phyloP scores from a whole-genome alignment of 2,329 filamentous ascomycete species.

The Epichloe glyceriae region DNA sequence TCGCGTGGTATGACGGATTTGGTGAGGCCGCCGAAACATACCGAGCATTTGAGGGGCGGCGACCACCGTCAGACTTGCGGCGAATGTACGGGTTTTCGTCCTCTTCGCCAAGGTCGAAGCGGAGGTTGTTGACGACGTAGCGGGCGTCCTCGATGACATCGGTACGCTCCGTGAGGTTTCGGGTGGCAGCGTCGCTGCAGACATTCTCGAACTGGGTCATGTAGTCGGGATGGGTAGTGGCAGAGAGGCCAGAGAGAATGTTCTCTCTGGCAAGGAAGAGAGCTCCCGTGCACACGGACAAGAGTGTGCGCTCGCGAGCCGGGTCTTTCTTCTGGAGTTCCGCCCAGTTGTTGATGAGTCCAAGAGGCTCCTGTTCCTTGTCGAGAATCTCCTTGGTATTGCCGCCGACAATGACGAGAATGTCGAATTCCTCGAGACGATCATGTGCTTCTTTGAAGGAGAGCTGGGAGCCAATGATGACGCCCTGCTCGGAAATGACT shows the following conservation, averaged over 20 bases:
- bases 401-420: constrained; percentile 68
- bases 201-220: constrained; percentile 71
- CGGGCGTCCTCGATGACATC: constrained; percentile 70
- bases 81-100: constrained; percentile 77
- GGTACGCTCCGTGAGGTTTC: constrained; percentile 61
- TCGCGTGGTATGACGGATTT: too few relatives aligned
- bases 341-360: constrained; percentile 62
- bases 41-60: constrained; percentile 48
- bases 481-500: constrained; percentile 48
- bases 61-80: constrained; percentile 54
- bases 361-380: constrained; percentile 53
- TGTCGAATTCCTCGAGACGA: constrained; percentile 61
- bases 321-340: constrained; percentile 72
- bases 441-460: constrained; percentile 68
- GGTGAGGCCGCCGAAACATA: constrained; percentile 21
- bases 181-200: constrained; percentile 59
- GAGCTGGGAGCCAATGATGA: constrained; percentile 61
- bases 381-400: constrained; percentile 51
- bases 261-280: constrained; percentile 66
- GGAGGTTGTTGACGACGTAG: constrained; percentile 84
- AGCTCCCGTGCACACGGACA: constrained; percentile 69
- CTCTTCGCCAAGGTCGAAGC: constrained; percentile 70
- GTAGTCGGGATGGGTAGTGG: constrained; percentile 72
- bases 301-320: constrained; percentile 64
- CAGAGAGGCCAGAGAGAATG: constrained; percentile 64